Percentiles rank a stretch among this genome's conserved stretches.
phyloP scores from a whole-genome alignment of 2,329 filamentous ascomycete species.

The Incumbomyces delicatus region DNA sequence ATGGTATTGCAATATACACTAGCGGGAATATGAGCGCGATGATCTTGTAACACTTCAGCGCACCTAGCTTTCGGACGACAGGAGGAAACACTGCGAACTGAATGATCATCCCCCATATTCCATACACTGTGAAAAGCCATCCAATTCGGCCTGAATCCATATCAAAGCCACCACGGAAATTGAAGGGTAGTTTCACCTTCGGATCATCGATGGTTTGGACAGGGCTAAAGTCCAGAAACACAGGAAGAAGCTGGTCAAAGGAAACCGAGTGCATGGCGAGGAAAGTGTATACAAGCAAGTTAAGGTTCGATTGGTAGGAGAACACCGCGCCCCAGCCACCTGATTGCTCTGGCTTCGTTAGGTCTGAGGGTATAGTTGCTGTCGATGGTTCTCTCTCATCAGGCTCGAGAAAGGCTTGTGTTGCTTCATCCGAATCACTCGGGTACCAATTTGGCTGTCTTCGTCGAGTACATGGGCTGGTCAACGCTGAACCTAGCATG shows the following conservation, averaged over 20 bases:
- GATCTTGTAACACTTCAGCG: conserved; percentile 62
- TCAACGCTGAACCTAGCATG: conserved; percentile 58
- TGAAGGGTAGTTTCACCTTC: conserved; percentile 58
- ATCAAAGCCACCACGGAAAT: conserved; percentile 75
- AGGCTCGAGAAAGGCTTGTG: conserved; percentile 27
- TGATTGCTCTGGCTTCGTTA: conserved; percentile 10
- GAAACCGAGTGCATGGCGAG: conserved; percentile 73
- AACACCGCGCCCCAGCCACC: conserved; percentile 56
- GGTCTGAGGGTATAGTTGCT: conserved; percentile 5
- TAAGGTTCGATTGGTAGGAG: conserved; percentile 61
- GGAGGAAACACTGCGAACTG: conserved; percentile 82
- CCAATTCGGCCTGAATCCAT: conserved; percentile 66
- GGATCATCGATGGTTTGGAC: conserved; percentile 44
- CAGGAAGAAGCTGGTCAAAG: conserved; percentile 78
- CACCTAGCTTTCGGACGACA: conserved; percentile 61
- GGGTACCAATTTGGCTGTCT: conserved; percentile 4
- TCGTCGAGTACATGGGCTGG: conserved; percentile 28
- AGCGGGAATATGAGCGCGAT: conserved; percentile 60
- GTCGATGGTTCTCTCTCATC: conserved; percentile 12
- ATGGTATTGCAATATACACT: conserved; percentile 73
- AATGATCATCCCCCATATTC: conserved; percentile 65
- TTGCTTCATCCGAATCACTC: conserved; percentile 14
- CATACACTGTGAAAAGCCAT: conserved; percentile 74
- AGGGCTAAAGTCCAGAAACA: conserved; percentile 70
- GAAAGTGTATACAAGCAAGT: conserved; percentile 67